phyloP scores from a whole-genome alignment of 495 filamentous ascomycete genomes.

The Penicillium maclennaniae region DNA sequence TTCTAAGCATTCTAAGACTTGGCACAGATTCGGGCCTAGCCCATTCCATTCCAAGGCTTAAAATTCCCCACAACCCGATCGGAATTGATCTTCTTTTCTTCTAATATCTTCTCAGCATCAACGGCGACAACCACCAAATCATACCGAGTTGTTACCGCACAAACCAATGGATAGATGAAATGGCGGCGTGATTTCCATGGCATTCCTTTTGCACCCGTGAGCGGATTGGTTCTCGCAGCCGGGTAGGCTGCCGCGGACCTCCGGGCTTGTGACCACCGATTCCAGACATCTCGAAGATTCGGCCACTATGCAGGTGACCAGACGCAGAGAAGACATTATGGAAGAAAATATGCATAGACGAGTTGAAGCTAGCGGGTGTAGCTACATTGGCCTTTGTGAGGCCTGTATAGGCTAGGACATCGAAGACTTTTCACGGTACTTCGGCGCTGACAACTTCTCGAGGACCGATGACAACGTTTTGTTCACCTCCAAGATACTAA shows the following conservation, averaged over 20 bases:
- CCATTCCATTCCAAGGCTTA: too few species aligned
- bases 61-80: too few species aligned
- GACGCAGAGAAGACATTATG: too few species aligned
- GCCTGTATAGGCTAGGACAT: not conserved
- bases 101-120: not conserved
- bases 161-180: not conserved
- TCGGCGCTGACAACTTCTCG: not conserved
- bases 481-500: not conserved
- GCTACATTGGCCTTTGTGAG: too few species aligned
- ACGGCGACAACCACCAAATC: not conserved
- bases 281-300: not conserved
- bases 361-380: too few species aligned
- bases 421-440: not conserved
- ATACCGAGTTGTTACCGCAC: not conserved
- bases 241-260: not conserved
- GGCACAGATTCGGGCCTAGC: too few species aligned
- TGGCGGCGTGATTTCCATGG: not conserved
- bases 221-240: not conserved
- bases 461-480: not conserved
- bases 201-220: not conserved
- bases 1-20: too few species aligned
- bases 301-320: too few species aligned
- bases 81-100: not conserved
- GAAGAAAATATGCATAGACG: too few species aligned
- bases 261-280: not conserved